Percentiles rank a stretch among this genome's conserved stretches.
These are phyloP conservation scores for Rhododendron henanense DNA, from an alignment of 148 eudicot genomes.

Conservation along the genomic window DNA sequence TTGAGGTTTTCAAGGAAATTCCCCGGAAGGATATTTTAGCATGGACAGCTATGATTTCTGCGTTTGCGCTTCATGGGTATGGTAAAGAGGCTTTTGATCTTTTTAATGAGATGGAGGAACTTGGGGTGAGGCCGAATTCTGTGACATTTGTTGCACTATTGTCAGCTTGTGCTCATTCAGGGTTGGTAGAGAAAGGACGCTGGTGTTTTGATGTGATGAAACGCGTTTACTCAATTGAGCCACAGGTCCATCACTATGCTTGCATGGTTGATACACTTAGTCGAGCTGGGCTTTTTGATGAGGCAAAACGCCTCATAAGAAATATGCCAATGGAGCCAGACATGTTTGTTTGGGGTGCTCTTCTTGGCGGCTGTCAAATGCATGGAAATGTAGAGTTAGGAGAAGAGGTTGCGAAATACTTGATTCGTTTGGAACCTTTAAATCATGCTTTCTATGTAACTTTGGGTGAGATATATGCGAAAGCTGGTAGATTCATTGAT, in stretches of 20 bases:
- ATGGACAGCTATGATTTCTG: conserved; percentile 90
- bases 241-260: conserved; percentile 66
- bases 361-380: conserved; percentile 74
- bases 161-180: conserved; percentile 85
- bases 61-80: conserved; percentile 53
- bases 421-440: conserved; percentile 56
- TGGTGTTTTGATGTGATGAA: conserved; percentile 58
- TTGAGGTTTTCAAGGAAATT: conserved; percentile 46
- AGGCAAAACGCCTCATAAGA: conserved; percentile 55
- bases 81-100: conserved; percentile 56
- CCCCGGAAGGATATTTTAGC: conserved; percentile 62
- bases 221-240: conserved; percentile 41
- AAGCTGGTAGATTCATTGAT: conserved; percentile 57
- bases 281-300: conserved; percentile 62
- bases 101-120: conserved; percentile 48
- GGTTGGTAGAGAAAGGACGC: conserved; percentile 52
- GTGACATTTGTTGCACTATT: conserved; percentile 66
- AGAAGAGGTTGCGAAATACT: conserved; percentile 50
- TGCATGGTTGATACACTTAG: conserved; percentile 71
- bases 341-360: conserved; percentile 74
- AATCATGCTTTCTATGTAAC: conserved; percentile 65
- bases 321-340: conserved; percentile 70
- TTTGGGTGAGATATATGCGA: conserved; percentile 60
- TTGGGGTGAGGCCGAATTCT: conserved; percentile 57
- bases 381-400: conserved; percentile 62